phyloP scores from a whole-genome alignment of 352 stramenopile genomes.

The Pythium diclinum region DNA sequence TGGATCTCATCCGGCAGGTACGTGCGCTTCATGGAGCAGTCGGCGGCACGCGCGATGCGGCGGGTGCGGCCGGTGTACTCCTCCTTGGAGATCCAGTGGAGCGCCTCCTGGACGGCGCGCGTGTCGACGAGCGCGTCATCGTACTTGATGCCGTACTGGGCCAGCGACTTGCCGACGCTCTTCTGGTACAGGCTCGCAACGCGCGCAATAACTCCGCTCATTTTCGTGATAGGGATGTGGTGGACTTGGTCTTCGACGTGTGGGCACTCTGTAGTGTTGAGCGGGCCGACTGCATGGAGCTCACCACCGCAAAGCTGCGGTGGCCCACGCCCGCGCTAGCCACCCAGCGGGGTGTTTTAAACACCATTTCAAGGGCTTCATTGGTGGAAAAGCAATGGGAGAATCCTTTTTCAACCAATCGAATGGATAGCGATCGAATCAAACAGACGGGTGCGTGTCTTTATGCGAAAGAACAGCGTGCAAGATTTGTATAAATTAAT shows the following conservation, averaged over 20 bases:
- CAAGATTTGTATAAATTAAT: neutral
- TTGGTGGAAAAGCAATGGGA: slow-evolving; percentile 14
- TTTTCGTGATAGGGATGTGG: slow-evolving; percentile 7
- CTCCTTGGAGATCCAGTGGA: slow-evolving; percentile 77
- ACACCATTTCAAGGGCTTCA: neutral
- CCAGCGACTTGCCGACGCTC: slow-evolving; percentile 74
- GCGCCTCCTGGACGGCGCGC: slow-evolving; percentile 70
- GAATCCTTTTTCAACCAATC: slow-evolving; percentile 17
- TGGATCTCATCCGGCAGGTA: slow-evolving; percentile 88
- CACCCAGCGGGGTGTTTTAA: slow-evolving; percentile 25
- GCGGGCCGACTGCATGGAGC: slow-evolving; percentile 5
- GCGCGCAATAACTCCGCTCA: slow-evolving; percentile 37
- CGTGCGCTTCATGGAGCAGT: slow-evolving; percentile 83
- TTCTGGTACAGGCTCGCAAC: slow-evolving; percentile 80
- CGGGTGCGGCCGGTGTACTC: slow-evolving; percentile 74
- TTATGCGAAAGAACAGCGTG: slow-evolving; percentile 12
- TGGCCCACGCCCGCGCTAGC: slow-evolving; percentile 2
- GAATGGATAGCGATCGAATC: neutral
- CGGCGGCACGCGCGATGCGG: slow-evolving; percentile 74
- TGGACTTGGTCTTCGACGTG: slow-evolving; percentile 2
- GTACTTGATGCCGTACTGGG: slow-evolving; percentile 86
- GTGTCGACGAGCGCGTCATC: slow-evolving; percentile 85
- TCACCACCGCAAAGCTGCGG: slow-evolving; percentile 24
- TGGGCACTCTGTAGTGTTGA: neutral
- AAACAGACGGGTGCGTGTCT: slow-evolving; percentile 24